Percentiles rank a stretch among this genome's conserved stretches.
phyloP scores from a whole-genome alignment of 768 basidiomycete genomes.

The Xanthoconium purpureum region DNA sequence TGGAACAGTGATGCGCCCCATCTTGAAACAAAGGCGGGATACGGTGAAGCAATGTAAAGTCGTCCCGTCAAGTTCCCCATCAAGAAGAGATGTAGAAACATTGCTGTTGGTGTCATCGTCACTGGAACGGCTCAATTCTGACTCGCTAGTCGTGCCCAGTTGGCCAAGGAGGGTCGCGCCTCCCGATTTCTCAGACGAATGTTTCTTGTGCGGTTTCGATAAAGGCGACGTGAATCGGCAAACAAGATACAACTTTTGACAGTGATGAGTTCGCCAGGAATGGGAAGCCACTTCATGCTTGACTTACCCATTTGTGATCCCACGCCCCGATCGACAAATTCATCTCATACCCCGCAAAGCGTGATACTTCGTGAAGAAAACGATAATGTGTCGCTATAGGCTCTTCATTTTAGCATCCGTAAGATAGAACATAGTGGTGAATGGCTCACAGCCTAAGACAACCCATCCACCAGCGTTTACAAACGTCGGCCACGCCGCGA shows the following conservation, averaged over 20 bases:
- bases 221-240: slow-evolving; percentile 12
- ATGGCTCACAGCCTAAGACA: slow-evolving; percentile 2
- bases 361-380: slow-evolving; percentile 19
- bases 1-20: slow-evolving; percentile 68
- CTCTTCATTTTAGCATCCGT: neutral
- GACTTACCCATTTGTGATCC: slow-evolving; percentile 19
- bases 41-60: slow-evolving; percentile 56
- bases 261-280: neutral
- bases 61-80: slow-evolving; percentile 38
- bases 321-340: slow-evolving; percentile 14
- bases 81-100: neutral
- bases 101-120: neutral
- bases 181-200: neutral
- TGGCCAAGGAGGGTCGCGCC: neutral
- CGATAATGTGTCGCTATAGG: slow-evolving; percentile 11
- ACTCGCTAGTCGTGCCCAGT: neutral
- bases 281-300: neutral
- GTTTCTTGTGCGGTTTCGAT: neutral
- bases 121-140: neutral
- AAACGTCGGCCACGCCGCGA: slow-evolving; percentile 13
- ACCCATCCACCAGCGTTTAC: slow-evolving; percentile 10
- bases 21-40: slow-evolving; percentile 64
- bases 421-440: neutral
- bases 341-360: slow-evolving; percentile 14
- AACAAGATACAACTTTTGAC: slow-evolving; percentile 12